Conservation (phyloP, 495 filamentous ascomycete genomes). For the Xylaria nigripes region DNA sequence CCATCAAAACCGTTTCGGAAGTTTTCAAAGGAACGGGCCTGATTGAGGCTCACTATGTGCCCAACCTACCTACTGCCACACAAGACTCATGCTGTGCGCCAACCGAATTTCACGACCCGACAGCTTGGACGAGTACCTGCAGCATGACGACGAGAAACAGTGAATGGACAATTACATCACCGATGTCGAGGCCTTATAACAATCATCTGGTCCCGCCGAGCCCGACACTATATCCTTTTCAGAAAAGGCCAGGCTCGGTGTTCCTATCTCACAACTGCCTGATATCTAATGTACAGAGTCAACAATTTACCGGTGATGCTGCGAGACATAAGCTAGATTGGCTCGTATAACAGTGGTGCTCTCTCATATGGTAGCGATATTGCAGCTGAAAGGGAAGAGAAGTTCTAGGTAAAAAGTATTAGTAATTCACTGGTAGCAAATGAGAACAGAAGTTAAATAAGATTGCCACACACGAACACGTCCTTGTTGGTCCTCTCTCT, state of each 20-base stretch:
- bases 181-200: background rate
- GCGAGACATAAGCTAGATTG: background rate
- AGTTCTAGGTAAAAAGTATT: background rate
- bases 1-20: conserved; percentile 17
- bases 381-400: background rate
- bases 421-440: background rate
- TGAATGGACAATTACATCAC: background rate
- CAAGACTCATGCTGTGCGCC: conserved; percentile 24
- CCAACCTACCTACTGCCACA: conserved; percentile 11
- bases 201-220: background rate
- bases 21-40: conserved; percentile 8
- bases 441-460: background rate
- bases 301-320: background rate
- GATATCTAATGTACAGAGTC: background rate
- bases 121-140: conserved; percentile 22
- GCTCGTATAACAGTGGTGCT: background rate
- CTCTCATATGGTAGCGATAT: background rate
- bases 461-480: background rate
- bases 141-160: conserved; percentile 7
- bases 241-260: too few species aligned
- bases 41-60: conserved; percentile 12
- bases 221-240: background rate
- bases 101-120: conserved; percentile 20
- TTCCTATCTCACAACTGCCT: background rate
- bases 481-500: too few species aligned